Base-by-base conservation (phyloP, 1,139 yeast genomes). In the Kurtzmaniella quercitrusa region DNA sequence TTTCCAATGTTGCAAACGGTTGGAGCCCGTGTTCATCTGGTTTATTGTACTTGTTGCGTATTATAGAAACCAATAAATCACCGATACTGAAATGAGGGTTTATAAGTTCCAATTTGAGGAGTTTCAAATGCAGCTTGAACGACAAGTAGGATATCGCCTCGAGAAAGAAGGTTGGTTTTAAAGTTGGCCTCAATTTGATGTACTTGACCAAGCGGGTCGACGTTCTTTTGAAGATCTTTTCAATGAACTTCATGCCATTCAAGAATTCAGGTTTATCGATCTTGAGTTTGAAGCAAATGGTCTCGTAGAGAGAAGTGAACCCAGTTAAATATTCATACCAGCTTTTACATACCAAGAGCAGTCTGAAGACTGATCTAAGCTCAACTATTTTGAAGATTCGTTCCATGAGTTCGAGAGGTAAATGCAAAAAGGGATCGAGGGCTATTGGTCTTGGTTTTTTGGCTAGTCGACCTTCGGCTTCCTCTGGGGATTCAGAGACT, bases 321-420 rank as follows among this genome's bases (percentile, higher is more conserved):
- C 45, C 42, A 2, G 55, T 54, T 11, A 72, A 54, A 1, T 53
- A 43, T 3, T 42, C 29, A 47, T 68, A 63, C 77, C 77, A 72
- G 7, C 33, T 38, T 46, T 56, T 61, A 40, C 62, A 56, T 15
- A 71, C 76, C 29, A 58, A 44, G 46, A 62, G 73, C 41, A 69
- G 65, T 3, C 46, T 36, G 3, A 68, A 51, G 1, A 66, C 36
- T 3, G 49, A 42, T 18, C 46, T 53, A 16, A 62, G 45, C 0
- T 62, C 49, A 5, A 70, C 40, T 10, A 51, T 41, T 7, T 41
- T 16, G 46, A 70, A 70, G 1, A 72, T 56, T 2, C 47, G 6
- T 14, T 58, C 61, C 1, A 71, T 46, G 1, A 70, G 43, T 41
- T 72, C 77, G 7, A 49, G 39, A 1, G 73, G 70, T 1, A 72